Conservation (phyloP, 2,329 filamentous ascomycete genomes). For the Cladosporium oxysporum region DNA sequence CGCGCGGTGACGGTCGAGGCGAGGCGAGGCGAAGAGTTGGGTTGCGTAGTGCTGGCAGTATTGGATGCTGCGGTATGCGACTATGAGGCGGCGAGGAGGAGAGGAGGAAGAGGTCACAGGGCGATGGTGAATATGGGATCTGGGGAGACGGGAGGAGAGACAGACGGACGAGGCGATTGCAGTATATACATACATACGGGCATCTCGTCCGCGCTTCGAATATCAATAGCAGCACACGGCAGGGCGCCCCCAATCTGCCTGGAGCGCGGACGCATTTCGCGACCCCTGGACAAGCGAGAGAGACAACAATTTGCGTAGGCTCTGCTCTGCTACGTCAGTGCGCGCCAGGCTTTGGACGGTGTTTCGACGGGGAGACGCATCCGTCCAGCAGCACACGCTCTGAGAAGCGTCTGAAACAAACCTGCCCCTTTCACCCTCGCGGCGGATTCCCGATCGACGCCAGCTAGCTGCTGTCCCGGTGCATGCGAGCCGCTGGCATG, state of each 20-base stretch:
- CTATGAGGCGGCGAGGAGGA: neutral
- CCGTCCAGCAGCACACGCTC: neutral
- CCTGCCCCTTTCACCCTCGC: slow-evolving; percentile 5
- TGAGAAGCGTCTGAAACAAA: slow-evolving; percentile 11
- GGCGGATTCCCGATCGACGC: slow-evolving; percentile 1
- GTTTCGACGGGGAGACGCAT: slow-evolving; percentile 15
- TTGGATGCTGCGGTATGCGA: neutral
- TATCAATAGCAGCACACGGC: neutral
- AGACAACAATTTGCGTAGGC: slow-evolving; percentile 19
- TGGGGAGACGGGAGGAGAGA: neutral
- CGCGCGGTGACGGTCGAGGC: slow-evolving; percentile 10
- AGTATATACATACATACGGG: slow-evolving; percentile 12
- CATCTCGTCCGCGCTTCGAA: neutral
- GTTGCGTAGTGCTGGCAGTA: neutral
- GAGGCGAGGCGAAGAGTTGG: slow-evolving; percentile 1
- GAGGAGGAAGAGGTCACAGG: slow-evolving; percentile 8
- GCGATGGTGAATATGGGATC: neutral
- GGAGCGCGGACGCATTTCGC: slow-evolving; percentile 17
- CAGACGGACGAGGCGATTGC: neutral
- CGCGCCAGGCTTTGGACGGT: slow-evolving; percentile 17
- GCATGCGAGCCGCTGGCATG: slow-evolving; percentile 5
- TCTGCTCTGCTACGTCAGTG: slow-evolving; percentile 15
- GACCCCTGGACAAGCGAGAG: slow-evolving; percentile 19
- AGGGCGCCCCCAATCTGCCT: slow-evolving; percentile 13
- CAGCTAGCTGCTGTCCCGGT: neutral